Evolutionary conservation across 1,139 yeast genomes (phyloP), one percentile per base, ranked within the genome.

Genomic region (Trichomonascaceae sp.): DNA sequence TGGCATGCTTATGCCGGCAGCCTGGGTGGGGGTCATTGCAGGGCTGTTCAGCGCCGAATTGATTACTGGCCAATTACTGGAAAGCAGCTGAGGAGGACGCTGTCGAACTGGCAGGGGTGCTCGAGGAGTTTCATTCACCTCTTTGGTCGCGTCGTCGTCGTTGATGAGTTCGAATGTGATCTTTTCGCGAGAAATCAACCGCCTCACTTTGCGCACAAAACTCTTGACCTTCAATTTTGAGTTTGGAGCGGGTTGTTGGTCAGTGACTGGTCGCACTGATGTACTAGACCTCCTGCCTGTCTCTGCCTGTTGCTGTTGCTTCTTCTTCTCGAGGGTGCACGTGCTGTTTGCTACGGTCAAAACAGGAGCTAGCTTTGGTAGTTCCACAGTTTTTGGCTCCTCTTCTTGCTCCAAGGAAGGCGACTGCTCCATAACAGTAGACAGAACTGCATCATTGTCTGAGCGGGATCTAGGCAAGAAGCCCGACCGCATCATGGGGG

Each of bases 141-240:
- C n/a, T n/a, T n/a, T n/a, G 11, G 23, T 20, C 9, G 23, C 23
- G 23, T 20, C 23, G 11, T 20, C 23, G 11, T 20, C 23, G 27
- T 36, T 36, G 18, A 38, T 29, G 22, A 38, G 35, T 11, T 38
- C 38, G 17, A 38, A 38, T 17, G 34, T 35, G 26, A 35, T 27
- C 25, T 34, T 30, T 15, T 37, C 32, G 9, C 30, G 34, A 20
- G 23, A 20, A 20, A 20, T 20, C 23, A 20, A 20, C 11, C 23
- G 6, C 9, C 23, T 6, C 23, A 20, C 23, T 11, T 20, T 20
- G 6, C 11, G 6, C 9, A 20, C 23, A 20, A 20, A 20, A 8
- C 11, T 20, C 11, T 20, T 20, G 23, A 20, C 23, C 6, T 20
- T 11, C 11, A 20, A 8, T 20, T 20, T 20, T 20, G 23, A 20